Percentiles rank a stretch among this genome's conserved stretches.
phyloP scores from a whole-genome alignment of 2,329 filamentous ascomycete species.

The Diaporthe citrichinensis region DNA sequence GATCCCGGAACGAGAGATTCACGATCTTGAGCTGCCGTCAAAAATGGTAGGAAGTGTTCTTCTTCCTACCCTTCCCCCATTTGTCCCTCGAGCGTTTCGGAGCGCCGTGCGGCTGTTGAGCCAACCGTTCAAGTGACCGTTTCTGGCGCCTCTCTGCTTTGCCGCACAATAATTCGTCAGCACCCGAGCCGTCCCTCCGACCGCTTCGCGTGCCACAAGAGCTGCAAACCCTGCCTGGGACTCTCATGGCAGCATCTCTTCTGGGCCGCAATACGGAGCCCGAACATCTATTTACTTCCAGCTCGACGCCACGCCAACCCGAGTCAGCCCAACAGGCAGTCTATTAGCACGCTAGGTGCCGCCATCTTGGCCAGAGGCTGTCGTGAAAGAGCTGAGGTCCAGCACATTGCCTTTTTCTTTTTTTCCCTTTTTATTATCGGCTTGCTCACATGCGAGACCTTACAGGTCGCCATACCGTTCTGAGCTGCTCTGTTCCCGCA shows the following conservation, averaged over 20 bases:
- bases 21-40: background rate
- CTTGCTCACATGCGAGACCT: conserved; percentile 19
- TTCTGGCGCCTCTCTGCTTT: background rate
- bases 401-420: background rate
- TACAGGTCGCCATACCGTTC: background rate
- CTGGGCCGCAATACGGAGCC: background rate
- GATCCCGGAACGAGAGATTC: background rate
- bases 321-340: conserved; percentile 20
- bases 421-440: background rate
- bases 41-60: background rate
- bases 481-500: background rate
- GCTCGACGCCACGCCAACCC: conserved; percentile 31
- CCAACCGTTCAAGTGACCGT: background rate
- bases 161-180: background rate
- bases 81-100: background rate
- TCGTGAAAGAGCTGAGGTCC: background rate
- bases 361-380: conserved; percentile 10
- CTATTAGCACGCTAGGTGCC: conserved; percentile 26
- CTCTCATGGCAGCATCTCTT: background rate
- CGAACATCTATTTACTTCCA: background rate
- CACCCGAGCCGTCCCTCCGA: background rate
- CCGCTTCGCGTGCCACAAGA: background rate
- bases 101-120: background rate
- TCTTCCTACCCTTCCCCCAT: background rate
- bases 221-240: background rate